These are phyloP conservation scores for Boletus sp. DNA, from an alignment of 768 basidiomycete species.

Conservation along the genomic window DNA sequence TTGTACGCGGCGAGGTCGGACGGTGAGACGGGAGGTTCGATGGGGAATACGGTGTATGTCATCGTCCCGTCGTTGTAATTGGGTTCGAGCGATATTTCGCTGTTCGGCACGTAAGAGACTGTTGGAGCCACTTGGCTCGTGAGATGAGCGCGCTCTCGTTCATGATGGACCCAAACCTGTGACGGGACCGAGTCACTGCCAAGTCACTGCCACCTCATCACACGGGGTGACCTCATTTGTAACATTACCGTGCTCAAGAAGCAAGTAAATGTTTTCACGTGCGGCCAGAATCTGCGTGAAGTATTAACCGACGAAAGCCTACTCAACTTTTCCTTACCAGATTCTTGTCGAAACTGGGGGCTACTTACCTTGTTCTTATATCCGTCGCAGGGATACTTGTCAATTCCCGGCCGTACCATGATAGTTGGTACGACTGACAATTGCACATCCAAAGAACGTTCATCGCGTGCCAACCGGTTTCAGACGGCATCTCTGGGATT, in stretches of 20 bases:
- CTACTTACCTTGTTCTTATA: constrained; percentile 6
- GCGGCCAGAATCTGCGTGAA: constrained; percentile 6
- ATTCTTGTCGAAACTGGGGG: constrained; percentile 1
- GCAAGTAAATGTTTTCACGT: constrained; percentile 11
- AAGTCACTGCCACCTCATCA: constrained; percentile 1
- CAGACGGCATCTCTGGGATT: background rate
- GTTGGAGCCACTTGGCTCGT: no score
- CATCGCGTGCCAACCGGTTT: background rate
- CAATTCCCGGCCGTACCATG: background rate
- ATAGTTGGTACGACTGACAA: no score
- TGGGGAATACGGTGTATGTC: constrained; percentile 19
- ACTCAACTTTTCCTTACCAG: constrained; percentile 4
- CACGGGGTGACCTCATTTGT: constrained; percentile 11
- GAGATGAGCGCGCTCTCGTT: no score
- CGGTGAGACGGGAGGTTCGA: constrained; percentile 10
- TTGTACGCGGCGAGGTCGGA: constrained; percentile 26
- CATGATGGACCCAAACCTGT: no score
- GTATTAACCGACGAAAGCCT: background rate
- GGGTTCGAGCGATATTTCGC: no score
- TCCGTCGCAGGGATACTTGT: background rate
- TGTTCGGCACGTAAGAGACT: background rate
- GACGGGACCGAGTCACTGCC: no score
- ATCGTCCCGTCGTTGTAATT: background rate
- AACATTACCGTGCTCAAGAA: constrained; percentile 18
- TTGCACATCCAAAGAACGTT: constrained; percentile 1